phyloP scores from a whole-genome alignment of 352 stramenopile species.

The Globisporangium cylindrosporum region DNA sequence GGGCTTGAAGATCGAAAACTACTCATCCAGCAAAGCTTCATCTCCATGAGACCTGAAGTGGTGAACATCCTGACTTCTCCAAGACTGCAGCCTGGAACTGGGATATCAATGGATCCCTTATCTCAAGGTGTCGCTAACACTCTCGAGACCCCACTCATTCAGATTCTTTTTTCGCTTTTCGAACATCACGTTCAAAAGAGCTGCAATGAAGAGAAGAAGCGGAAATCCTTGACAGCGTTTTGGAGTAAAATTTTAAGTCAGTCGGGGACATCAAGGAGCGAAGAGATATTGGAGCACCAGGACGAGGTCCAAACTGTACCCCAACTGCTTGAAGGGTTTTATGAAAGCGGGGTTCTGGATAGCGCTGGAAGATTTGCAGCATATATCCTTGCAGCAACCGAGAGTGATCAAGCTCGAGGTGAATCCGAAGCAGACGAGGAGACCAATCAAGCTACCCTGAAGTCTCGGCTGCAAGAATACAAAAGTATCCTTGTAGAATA shows the following conservation, averaged over 20 bases:
- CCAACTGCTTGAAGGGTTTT: conserved; percentile 10
- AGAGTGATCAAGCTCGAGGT: conserved; percentile 9
- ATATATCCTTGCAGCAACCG: conserved; percentile 10
- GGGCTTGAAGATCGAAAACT: conserved; percentile 20
- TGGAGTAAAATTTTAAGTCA: conserved; percentile 2
- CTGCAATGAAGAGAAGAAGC: conserved; percentile 16
- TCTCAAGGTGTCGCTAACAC: background rate
- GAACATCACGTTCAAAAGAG: conserved; percentile 17
- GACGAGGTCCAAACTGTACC: background rate
- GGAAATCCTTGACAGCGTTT: background rate
- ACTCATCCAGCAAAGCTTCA: conserved; percentile 28
- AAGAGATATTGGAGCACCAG: conserved; percentile 17
- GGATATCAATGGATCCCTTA: conserved; percentile 6
- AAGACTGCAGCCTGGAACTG: conserved; percentile 7
- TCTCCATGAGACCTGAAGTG: conserved; percentile 28
- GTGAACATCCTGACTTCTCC: conserved; percentile 34
- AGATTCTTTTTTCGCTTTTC: conserved; percentile 20
- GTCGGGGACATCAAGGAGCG: conserved; percentile 1
- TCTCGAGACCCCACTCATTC: conserved; percentile 17
- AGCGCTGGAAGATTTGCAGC: conserved; percentile 15
- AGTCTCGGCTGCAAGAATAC: conserved; percentile 11
- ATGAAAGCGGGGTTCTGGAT: conserved; percentile 14
- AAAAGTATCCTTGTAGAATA: conserved; percentile 21
- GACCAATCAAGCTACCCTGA: background rate
- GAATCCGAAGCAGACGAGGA: conserved; percentile 8